A percentile compares a stretch with the other conserved stretches of the same genome.
Evolutionary conservation across 2,329 filamentous ascomycete genomes (phyloP).

Genomic region (Aureobasidium melanogenum): DNA sequence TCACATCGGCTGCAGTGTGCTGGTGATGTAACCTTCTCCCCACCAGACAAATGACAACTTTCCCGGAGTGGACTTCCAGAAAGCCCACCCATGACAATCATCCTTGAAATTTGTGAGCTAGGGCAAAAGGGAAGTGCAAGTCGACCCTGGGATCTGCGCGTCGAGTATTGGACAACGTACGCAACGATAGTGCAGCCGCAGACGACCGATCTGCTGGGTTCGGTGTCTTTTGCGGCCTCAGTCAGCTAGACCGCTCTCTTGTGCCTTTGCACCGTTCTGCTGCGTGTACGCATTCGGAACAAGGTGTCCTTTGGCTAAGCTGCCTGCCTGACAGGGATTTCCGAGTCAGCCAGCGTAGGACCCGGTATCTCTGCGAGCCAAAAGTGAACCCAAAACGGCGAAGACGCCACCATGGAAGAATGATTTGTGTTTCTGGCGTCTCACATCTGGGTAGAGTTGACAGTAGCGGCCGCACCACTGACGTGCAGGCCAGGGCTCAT

Average conservation of each 20-base stretch:
- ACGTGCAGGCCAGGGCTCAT: conserved; percentile 8
- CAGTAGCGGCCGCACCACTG: conserved; percentile 11
- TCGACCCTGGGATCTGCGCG: neutral
- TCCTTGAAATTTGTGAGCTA: neutral
- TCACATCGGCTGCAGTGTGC: neutral
- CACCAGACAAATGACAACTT: conserved; percentile 1
- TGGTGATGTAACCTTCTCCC: conserved; percentile 8
- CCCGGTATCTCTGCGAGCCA: neutral
- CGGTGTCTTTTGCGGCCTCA: neutral
- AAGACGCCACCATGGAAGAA: conserved; percentile 6
- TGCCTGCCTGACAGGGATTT: neutral
- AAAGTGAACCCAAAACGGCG: conserved; percentile 11
- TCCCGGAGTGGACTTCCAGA: conserved; percentile 5
- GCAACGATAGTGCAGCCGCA: conserved; percentile 1
- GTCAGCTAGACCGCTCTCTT: neutral
- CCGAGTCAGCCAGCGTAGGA: conserved; percentile 1
- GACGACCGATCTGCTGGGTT: conserved; percentile 3
- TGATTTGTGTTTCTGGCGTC: conserved; percentile 13
- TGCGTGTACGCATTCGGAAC: neutral
- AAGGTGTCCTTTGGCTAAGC: neutral
- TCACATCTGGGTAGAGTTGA: neutral
- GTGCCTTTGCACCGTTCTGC: neutral
- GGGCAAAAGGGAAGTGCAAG: neutral
- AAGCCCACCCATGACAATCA: neutral
- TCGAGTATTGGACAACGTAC: conserved; percentile 5